Conservation (phyloP, 208 protist genomes). For the Trypanosoma mega region DNA sequence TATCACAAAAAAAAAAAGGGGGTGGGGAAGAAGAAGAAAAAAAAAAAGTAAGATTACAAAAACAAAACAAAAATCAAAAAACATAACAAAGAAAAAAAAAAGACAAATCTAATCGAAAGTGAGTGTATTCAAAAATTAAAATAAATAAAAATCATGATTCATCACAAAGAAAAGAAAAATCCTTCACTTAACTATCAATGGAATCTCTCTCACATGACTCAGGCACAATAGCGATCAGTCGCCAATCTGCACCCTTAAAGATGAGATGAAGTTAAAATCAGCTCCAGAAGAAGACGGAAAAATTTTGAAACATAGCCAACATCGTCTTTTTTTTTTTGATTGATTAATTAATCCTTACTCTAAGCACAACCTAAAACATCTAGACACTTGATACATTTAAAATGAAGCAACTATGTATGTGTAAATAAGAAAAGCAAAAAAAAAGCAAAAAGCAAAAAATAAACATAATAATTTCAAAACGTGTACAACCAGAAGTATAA, state of each 20-base stretch:
- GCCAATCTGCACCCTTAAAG: slow-evolving; percentile 65
- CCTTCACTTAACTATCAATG: background rate
- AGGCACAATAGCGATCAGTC: slow-evolving; percentile 54
- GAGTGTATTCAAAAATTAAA: background rate
- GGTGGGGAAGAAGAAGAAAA: background rate
- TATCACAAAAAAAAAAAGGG: background rate
- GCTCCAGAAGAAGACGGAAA: background rate
- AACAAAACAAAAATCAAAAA: slow-evolving; percentile 10
- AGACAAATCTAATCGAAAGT: background rate
- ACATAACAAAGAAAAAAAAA: slow-evolving; percentile 15
- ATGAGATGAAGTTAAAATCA: slow-evolving; percentile 52
- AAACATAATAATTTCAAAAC: background rate
- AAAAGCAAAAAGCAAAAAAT: slow-evolving; percentile 10
- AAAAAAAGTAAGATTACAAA: slow-evolving; percentile 11
- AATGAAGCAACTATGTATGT: background rate
- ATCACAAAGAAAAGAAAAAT: slow-evolving; percentile 13
- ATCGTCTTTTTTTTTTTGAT: background rate
- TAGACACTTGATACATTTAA: slow-evolving; percentile 1
- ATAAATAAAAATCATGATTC: background rate
- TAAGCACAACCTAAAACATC: background rate
- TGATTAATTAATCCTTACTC: background rate
- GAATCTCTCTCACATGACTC: slow-evolving; percentile 90
- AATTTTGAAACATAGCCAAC: background rate
- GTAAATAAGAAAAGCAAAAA: slow-evolving; percentile 1
- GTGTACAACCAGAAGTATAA: too few relatives aligned